These are phyloP conservation scores for Raddia distichophylla DNA, from an alignment of 176 grass and related monocot species.

Conservation along the genomic window DNA sequence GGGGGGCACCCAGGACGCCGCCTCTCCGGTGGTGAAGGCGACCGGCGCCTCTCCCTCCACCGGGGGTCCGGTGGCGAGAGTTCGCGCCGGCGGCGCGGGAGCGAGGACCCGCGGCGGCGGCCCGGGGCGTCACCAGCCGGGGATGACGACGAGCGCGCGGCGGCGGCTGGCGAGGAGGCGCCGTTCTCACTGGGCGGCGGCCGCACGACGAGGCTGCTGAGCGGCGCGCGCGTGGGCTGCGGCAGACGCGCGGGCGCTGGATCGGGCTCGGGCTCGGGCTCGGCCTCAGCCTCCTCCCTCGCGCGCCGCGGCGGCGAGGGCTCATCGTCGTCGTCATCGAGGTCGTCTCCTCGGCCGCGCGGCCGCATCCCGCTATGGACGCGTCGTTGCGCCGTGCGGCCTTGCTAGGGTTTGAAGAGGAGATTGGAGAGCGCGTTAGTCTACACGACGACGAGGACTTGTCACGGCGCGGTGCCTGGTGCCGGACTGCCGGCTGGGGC, in stretches of 20 bases:
- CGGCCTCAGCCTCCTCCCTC: neutral
- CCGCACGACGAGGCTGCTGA: conserved; percentile 58
- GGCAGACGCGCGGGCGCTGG: neutral
- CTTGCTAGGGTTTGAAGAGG: conserved; percentile 41
- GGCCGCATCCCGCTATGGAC: conserved; percentile 47
- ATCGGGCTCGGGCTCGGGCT: conserved; percentile 8
- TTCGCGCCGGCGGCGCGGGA: conserved; percentile 38
- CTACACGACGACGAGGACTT: conserved; percentile 2
- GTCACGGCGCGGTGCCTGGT: no score
- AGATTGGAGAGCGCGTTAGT: neutral
- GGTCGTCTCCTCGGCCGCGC: conserved; percentile 49
- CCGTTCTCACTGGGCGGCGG: conserved; percentile 38
- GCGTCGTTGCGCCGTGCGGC: conserved; percentile 7
- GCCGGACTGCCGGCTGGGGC: no score
- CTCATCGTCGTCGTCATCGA: conserved; percentile 45
- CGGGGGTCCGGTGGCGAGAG: conserved; percentile 39
- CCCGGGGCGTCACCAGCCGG: neutral
- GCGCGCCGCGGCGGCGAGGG: conserved; percentile 27
- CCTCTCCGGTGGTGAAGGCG: conserved; percentile 35
- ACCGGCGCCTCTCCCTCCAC: conserved; percentile 43
- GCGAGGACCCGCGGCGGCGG: conserved; percentile 39
- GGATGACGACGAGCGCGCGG: conserved; percentile 14
- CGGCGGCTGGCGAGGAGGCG: neutral
- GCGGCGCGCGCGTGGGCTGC: conserved; percentile 29
- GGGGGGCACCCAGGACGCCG: conserved; percentile 44